These are phyloP conservation scores for Casuarina glauca DNA, from an alignment of 306 rosid species.

Conservation along the genomic window DNA sequence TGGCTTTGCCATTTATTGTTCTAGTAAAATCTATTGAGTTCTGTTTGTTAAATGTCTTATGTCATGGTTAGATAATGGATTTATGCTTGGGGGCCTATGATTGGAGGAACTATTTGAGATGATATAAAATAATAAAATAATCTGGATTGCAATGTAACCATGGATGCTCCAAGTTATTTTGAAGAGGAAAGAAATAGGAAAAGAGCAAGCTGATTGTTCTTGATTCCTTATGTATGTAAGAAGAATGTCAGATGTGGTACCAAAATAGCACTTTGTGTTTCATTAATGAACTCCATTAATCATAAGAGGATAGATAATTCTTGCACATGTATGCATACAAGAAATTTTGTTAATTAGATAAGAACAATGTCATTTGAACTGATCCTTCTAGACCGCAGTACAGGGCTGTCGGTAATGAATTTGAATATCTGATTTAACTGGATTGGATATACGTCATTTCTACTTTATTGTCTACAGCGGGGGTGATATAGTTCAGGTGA, in stretches of 20 bases:
- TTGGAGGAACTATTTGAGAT: constrained; percentile 1
- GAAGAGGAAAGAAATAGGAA: background rate
- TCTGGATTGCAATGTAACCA: background rate
- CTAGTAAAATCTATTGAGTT: background rate
- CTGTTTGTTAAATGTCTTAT: background rate
- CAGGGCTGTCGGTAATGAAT: background rate
- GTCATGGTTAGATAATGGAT: background rate
- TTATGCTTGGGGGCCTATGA: background rate
- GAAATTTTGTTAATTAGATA: background rate
- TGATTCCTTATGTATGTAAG: background rate
- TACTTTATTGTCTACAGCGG: background rate
- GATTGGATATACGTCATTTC: background rate
- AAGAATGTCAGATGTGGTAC: background rate
- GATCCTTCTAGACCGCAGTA: background rate
- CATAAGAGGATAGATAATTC: background rate
- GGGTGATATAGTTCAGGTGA: background rate
- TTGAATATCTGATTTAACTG: background rate
- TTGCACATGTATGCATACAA: background rate
- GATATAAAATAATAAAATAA: background rate
- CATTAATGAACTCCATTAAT: background rate
- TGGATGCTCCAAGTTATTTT: background rate
- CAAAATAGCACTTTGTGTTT: background rate
- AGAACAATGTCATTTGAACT: background rate
- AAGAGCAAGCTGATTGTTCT: background rate
- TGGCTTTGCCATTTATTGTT: background rate